Base-by-base conservation (phyloP, 768 basidiomycete genomes). In the Tylopilus rubrobrunneus region DNA sequence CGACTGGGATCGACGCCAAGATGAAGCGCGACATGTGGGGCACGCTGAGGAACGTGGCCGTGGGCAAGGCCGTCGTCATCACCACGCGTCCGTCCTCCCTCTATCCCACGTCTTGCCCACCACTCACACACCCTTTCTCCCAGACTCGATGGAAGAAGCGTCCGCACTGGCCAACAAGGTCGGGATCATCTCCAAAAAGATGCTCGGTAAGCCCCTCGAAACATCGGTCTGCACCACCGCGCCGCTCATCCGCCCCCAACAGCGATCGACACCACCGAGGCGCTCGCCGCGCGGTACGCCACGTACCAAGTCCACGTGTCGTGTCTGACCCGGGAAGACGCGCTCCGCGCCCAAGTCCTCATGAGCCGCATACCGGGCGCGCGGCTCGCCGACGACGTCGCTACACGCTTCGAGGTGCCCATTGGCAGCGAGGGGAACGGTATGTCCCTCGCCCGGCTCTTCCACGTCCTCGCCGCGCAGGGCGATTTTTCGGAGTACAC, bases 131-230 rank as follows among this genome's bases (percentile, higher is more conserved):
- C n/a, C n/a, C n/a, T 9, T 15, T 19, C 55, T 9, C 48, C n/a
- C 62, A 84, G 87, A 89, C 66, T 88, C 86, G 0, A 90, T 90
- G 88, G 89, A 89, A 68, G 89, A 92, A 67, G 88, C 87, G 2
- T 86, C 87, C 15, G 86, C 86, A 7, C 73, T 91, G 2, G 85
- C 89, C 2, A 85, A 76, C 61, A 83, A 84, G 63, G 89, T 90
- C 17, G 87, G 86, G 19, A 90, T 91, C 50, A 70, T 92, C 11
- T 86, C 89, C 1, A 82, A 81, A 51, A 78, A 77, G 46, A 74
- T 91, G 72, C 77, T 91, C 1, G 85, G 85, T 85, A 58, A 45
- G 51, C n/a, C 12, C 10, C 9, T 42, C 7, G 14, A 25, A 25
- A 25, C 25, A 5, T 25, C 25, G 25, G 25, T 25, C 25, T 5